These are phyloP conservation scores for Suillus tomentosus DNA, from an alignment of 768 basidiomycete genomes.

Conservation along the genomic window DNA sequence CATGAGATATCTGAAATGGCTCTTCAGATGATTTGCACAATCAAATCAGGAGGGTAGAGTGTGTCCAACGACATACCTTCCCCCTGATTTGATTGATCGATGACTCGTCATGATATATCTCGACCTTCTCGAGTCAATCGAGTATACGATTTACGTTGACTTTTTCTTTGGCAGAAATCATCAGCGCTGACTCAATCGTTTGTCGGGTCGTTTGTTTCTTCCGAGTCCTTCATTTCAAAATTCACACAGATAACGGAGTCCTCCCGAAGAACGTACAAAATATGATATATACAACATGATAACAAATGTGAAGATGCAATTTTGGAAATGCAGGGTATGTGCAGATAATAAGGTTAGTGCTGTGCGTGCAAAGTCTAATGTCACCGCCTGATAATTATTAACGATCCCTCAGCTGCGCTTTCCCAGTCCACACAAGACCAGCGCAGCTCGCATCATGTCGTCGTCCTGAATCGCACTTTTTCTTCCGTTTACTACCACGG, in stretches of 20 bases:
- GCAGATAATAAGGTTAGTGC: constrained; percentile 3
- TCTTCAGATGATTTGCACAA: background rate
- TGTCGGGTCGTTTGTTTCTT: background rate
- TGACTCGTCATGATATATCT: too few species aligned
- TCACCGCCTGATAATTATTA: background rate
- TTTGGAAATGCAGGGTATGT: constrained; percentile 13
- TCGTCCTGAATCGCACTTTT: constrained; percentile 47
- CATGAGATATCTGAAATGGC: background rate
- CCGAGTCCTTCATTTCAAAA: background rate
- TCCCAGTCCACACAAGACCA: constrained; percentile 62
- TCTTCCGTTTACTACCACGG: constrained; percentile 2
- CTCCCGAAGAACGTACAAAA: background rate
- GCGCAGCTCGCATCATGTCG: constrained; percentile 70
- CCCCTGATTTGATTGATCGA: background rate
- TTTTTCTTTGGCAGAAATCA: background rate
- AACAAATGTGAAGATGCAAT: background rate
- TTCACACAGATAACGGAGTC: background rate
- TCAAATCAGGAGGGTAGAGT: too few species aligned
- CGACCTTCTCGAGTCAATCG: background rate
- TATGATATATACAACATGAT: constrained; percentile 4
- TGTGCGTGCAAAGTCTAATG: constrained; percentile 5
- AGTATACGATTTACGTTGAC: background rate
- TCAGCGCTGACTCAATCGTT: background rate
- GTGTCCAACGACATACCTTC: too few species aligned
- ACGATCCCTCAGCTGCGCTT: constrained; percentile 17